Evolutionary conservation across 1,139 yeast species (phyloP).

Genomic region (Wickerhamiella pararugosa): DNA sequence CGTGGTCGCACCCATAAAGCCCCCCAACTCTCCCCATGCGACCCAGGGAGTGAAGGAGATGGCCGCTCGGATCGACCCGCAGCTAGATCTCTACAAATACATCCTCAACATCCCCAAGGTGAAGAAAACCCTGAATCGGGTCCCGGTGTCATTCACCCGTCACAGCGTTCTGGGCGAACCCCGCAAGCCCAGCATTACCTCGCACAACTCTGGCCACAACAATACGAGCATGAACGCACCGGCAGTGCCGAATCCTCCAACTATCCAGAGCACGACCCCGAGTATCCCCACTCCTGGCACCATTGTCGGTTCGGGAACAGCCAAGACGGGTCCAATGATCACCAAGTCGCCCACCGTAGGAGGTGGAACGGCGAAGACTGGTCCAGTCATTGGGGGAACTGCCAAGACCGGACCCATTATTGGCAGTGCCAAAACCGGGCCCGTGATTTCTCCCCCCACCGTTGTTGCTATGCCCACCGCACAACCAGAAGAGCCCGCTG

Average conservation of each 20-base stretch:
- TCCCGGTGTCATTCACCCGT: slow-evolving; percentile 48
- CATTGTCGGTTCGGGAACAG: slow-evolving; percentile 15
- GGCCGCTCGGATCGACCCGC: slow-evolving; percentile 69
- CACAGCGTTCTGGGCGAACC: slow-evolving; percentile 34
- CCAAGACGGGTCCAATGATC: slow-evolving; percentile 18
- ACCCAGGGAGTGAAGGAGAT: slow-evolving; percentile 49
- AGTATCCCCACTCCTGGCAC: slow-evolving; percentile 3
- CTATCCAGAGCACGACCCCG: neutral
- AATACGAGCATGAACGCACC: neutral
- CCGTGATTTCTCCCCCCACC: neutral
- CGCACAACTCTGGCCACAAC: no score
- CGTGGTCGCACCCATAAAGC: slow-evolving; percentile 54
- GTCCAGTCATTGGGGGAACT: neutral
- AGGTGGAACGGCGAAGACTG: slow-evolving; percentile 1
- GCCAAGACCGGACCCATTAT: neutral
- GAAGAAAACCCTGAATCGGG: slow-evolving; percentile 20
- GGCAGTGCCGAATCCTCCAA: neutral
- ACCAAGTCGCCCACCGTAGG: slow-evolving; percentile 1
- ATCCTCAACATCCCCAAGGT: slow-evolving; percentile 29
- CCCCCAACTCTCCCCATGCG: slow-evolving; percentile 21
- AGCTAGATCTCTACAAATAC: slow-evolving; percentile 61
- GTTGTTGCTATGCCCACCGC: neutral
- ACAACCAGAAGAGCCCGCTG: neutral
- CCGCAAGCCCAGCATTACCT: no score
- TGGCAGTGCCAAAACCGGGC: neutral